Evolutionary conservation across 768 basidiomycete genomes (phyloP), one percentile per base, ranked within the genome.

Genomic region (Lentinula guzmanii): DNA sequence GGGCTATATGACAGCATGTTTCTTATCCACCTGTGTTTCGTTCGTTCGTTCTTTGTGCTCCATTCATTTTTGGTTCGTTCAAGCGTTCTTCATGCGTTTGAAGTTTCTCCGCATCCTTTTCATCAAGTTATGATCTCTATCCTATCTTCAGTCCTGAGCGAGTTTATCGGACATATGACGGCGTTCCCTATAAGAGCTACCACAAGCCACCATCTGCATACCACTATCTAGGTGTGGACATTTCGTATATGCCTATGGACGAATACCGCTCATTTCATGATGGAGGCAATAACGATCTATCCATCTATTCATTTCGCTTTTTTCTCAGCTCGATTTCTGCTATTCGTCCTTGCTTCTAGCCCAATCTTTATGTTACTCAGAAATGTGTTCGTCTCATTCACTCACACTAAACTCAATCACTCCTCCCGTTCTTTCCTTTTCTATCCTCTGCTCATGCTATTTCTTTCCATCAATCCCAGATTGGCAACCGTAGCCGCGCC

Each of bases 401-500:
- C 18, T 42, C 37, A 16, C 39, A 41, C 28, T 42, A 15, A 39
- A 42, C 37, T 56, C 37, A 5, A 7, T 28, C 42, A 5, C 7
- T 52, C 33, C 7, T 34, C 37, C 37, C 8, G 1, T 24, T 11
- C 33, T 28, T 54, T 54, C 56, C 53, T 63, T 63, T 53, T 41
- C 52, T 24, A 54, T 31, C 60, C 37, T 60, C 42, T 57, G 33
- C 55, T 31, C 61, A 52, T 43, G 51, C 37, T 51, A 1, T 24
- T 28, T 6, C 42, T 35, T 51, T 28, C 67, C 21, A 21, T 24
- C 8, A 9, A 21, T 24, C 46, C 18, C 21, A 96, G 93, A 90
- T 97, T 67, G 90, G 91, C 45, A 86, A 90, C 62, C 85, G 85
- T 60, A 91, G 90, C 68, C 84, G 95, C 64, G 87, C 94, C 13